Evolutionary conservation across 768 basidiomycete genomes (phyloP), one percentile per base, ranked within the genome.

Genomic region (Atractiella rhizophila): DNA sequence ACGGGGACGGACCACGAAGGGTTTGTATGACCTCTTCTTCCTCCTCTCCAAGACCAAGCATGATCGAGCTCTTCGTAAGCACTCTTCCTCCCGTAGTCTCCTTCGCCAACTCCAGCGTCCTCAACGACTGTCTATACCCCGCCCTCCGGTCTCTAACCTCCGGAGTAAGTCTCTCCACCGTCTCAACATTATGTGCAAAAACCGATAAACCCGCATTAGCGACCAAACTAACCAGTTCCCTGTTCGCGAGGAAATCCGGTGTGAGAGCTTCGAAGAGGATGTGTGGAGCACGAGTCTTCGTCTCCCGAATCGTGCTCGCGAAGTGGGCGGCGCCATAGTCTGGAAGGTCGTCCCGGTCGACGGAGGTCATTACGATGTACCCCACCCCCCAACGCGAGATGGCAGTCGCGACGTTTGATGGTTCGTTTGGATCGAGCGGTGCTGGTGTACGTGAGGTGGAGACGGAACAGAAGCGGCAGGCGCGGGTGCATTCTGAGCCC

Each of bases 401-500:
- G 29, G 91, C 91, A 62, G 96, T 88, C 0, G 91, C 88, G 2
- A 91, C 96, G 57, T 96, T 71, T 63, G 96, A 91, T 16, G 91
- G 91, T 54, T 98, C 91, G 53, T 91, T 83, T 0, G 79, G 74
- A 55, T 98, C 88, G 28, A 98, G 61, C 6, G 91, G 86, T 23
- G 78, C 74, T 8, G 91, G 91, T 0, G 72, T 57, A 38, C 69
- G 66, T 3, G 83, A 83, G 0, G 91, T 98, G 64, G 91, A 91
- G 37, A 98, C 82, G 8, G 86, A 79, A 54, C 91, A 98, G 56
- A 98, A 98, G 40, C 86, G 68, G 60, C 91, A 98, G 2, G 85
- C 91, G 54, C 91, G 73, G 27, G 91, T 98, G 56, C 91, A 98
- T 12, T 83, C 91, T 62, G 96, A 88, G 8, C 91, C 91, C 91